Percentiles rank a stretch among this genome's conserved stretches.
phyloP scores from a whole-genome alignment of 306 rosid species.

The Prinsepia uniflora region DNA sequence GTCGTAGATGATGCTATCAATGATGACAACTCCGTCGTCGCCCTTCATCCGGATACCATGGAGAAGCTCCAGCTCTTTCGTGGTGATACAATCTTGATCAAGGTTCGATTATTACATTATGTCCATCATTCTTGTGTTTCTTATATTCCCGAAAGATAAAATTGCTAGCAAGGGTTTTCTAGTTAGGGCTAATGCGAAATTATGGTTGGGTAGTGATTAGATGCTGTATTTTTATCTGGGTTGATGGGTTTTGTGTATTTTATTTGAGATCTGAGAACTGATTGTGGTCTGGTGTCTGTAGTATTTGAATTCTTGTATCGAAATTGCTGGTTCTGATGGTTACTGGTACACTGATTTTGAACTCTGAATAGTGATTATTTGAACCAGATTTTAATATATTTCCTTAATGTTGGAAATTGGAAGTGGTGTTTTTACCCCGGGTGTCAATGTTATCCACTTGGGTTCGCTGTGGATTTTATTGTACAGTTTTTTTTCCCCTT shows the following conservation, averaged over 20 bases:
- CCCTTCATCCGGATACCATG: constrained; percentile 87
- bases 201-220: constrained; percentile 14
- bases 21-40: constrained; percentile 91
- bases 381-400: not conserved
- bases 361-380: not conserved
- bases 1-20: constrained; percentile 89
- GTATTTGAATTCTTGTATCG: not conserved
- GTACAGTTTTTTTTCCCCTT: not conserved
- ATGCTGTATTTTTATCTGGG: constrained; percentile 1
- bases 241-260: constrained; percentile 4
- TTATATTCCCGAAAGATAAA: not conserved
- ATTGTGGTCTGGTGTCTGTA: not conserved
- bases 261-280: constrained; percentile 21
- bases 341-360: not conserved
- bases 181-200: constrained; percentile 7
- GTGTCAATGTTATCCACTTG: not conserved
- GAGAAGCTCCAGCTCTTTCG: constrained; percentile 90
- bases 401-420: not conserved
- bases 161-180: not conserved
- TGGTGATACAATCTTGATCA: constrained; percentile 84
- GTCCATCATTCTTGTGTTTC: not conserved
- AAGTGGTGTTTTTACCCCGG: not conserved
- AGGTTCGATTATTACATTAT: constrained; percentile 37
- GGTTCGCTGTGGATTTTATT: not conserved
- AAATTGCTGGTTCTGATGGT: not conserved